Percentiles rank a stretch among this genome's conserved stretches.
Evolutionary conservation across 2,329 filamentous ascomycete species (phyloP).

Genomic region (Arthrobotrys entomopaga): DNA sequence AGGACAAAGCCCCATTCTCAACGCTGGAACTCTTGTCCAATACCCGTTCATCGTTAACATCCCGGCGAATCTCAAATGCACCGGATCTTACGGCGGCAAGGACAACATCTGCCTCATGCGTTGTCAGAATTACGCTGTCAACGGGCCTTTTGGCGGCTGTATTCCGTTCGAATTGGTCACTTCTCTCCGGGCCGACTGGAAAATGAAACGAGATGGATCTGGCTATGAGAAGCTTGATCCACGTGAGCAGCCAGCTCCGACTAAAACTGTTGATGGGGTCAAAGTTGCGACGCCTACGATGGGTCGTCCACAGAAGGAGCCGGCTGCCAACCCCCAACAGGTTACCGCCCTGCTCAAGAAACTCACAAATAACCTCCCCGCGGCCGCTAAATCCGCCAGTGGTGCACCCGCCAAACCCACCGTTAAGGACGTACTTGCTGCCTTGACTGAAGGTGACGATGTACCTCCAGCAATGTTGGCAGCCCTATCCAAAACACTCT

Average conservation of each 20-base stretch:
- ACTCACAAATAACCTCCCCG: neutral
- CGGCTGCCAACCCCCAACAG: neutral
- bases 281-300: too few relatives aligned
- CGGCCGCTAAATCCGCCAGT: neutral
- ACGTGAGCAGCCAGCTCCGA: neutral
- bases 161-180: constrained; percentile 66
- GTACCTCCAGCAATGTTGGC: constrained; percentile 4
- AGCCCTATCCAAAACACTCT: neutral
- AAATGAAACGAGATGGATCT: neutral
- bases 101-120: constrained; percentile 71
- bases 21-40: neutral
- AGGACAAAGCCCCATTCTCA: constrained; percentile 27
- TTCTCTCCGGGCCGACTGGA: constrained; percentile 2
- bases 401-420: neutral
- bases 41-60: constrained; percentile 19
- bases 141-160: constrained; percentile 72
- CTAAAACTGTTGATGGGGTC: too few relatives aligned
- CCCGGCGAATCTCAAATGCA: constrained; percentile 64
- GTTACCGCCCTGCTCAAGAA: neutral
- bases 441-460: constrained; percentile 23
- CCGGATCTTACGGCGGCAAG: constrained; percentile 70
- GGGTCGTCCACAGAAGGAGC: neutral
- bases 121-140: constrained; percentile 70
- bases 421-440: neutral
- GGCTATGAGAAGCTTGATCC: neutral